These are phyloP conservation scores for Ceriops decandra DNA, from an alignment of 345 rosid genomes.

Conservation along the genomic window DNA sequence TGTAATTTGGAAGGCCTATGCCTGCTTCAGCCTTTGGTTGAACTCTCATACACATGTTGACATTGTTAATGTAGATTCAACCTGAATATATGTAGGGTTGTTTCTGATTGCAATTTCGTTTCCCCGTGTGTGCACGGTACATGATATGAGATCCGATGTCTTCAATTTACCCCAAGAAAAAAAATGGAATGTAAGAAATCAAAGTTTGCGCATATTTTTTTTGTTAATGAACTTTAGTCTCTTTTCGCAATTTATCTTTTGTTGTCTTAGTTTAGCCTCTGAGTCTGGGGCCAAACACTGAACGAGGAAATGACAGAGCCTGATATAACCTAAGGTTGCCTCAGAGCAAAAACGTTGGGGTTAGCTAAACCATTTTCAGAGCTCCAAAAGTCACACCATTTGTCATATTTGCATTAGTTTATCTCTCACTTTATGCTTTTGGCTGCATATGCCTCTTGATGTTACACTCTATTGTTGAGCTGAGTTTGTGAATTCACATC, in stretches of 20 bases:
- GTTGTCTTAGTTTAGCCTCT: not conserved
- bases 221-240: not conserved
- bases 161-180: not conserved
- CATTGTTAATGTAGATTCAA: too few relatives aligned
- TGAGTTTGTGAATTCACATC: not conserved
- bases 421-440: not conserved
- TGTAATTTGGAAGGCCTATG: too few relatives aligned
- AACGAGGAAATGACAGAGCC: not conserved
- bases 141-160: not conserved
- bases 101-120: too few relatives aligned
- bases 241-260: not conserved
- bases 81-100: too few relatives aligned
- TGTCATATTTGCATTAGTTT: not conserved
- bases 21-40: too few relatives aligned
- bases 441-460: not conserved
- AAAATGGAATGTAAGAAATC: not conserved
- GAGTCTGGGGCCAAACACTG: not conserved
- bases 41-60: too few relatives aligned
- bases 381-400: too few relatives aligned
- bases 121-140: not conserved
- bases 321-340: not conserved
- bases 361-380: not conserved
- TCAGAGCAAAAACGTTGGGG: not conserved
- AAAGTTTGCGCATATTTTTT: not conserved
- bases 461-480: not conserved